phyloP scores from a whole-genome alignment of 208 protist species.

The Acanthamoeba royreba region DNA sequence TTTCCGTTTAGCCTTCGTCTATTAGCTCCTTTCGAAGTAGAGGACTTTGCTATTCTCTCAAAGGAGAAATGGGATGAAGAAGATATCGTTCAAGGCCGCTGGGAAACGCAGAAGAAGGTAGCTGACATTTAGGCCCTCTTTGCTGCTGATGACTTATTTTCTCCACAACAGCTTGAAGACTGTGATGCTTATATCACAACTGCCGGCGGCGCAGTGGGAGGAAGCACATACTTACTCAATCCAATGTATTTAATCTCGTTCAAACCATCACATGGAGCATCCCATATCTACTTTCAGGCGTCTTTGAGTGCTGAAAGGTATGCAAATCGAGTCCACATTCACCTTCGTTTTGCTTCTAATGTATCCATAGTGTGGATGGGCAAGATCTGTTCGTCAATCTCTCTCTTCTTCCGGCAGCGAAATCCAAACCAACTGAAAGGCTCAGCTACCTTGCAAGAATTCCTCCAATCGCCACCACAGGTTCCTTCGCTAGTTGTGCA shows the following conservation, averaged over 20 bases:
- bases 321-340: background rate
- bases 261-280: background rate
- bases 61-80: background rate
- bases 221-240: background rate
- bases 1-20: background rate
- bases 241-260: conserved; percentile 22
- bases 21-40: background rate
- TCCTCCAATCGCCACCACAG: background rate
- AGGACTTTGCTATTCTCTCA: background rate
- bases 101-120: background rate
- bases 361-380: background rate
- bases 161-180: background rate
- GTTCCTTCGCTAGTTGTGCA: background rate
- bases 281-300: background rate
- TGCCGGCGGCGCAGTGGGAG: background rate
- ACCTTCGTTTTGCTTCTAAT: background rate
- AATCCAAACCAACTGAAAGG: background rate
- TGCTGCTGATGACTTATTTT: background rate
- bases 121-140: background rate
- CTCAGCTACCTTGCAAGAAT: background rate
- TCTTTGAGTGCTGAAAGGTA: background rate
- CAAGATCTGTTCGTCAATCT: background rate
- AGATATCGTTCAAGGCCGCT: background rate
- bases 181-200: background rate
- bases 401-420: background rate